Conservation (phyloP, 495 filamentous ascomycete species). For the Bacidia rubella region DNA sequence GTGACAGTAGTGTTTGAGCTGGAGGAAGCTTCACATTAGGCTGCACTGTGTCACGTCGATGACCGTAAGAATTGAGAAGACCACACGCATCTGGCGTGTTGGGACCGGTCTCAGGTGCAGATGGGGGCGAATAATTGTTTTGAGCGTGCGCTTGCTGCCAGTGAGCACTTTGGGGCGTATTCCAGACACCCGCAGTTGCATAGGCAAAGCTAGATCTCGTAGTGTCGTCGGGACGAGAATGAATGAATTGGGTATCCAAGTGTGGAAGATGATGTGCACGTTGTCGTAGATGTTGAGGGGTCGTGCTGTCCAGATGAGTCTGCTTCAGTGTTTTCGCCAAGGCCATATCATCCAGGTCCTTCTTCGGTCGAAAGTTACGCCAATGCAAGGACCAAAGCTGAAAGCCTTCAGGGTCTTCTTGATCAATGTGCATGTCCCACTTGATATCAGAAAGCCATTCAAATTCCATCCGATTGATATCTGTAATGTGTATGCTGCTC, state of each 20-base stretch:
- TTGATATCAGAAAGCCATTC: conserved; percentile 80
- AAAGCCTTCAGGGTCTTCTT: conserved; percentile 70
- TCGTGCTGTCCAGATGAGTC: conserved; percentile 40
- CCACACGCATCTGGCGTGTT: conserved; percentile 46
- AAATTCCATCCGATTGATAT: conserved; percentile 80
- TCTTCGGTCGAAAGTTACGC: conserved; percentile 60
- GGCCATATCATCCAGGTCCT: conserved; percentile 37
- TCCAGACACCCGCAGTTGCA: conserved; percentile 22
- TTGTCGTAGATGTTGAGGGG: conserved; percentile 7
- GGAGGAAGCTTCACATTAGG: conserved; percentile 29
- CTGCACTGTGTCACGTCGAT: conserved; percentile 36
- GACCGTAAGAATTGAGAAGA: conserved; percentile 41
- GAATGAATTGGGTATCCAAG: conserved; percentile 17
- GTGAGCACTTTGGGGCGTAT: conserved; percentile 33
- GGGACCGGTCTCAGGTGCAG: conserved; percentile 53
- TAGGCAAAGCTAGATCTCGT: conserved; percentile 23
- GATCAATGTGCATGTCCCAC: conserved; percentile 82
- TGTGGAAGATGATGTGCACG: neutral
- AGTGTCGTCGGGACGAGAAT: neutral
- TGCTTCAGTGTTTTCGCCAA: conserved; percentile 42
- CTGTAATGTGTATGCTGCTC: conserved; percentile 74
- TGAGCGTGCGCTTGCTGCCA: conserved; percentile 39
- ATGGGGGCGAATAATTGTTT: conserved; percentile 53
- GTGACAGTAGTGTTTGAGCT: conserved; percentile 28
- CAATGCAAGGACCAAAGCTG: conserved; percentile 71